A percentile compares a stretch with the other conserved stretches of the same genome.
These are phyloP conservation scores for Trichoderma sp. DNA, from an alignment of 2,329 filamentous ascomycete genomes.

Conservation along the genomic window DNA sequence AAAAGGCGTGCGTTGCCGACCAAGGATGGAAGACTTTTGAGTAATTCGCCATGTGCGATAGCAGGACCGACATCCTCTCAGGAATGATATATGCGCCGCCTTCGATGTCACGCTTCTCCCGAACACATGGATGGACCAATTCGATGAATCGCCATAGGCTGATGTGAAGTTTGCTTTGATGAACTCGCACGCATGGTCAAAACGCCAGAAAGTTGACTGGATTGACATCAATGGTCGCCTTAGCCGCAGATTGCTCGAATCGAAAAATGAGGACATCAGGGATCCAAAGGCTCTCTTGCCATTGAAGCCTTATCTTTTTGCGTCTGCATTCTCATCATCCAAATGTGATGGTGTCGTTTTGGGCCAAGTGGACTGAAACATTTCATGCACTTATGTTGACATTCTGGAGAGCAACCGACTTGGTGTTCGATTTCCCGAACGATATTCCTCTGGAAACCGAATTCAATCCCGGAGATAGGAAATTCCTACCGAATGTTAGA, in stretches of 20 bases:
- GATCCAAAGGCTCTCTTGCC: not conserved
- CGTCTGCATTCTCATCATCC: not conserved
- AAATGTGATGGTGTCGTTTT: not conserved
- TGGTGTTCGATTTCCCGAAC: not conserved
- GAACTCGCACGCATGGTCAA: not conserved
- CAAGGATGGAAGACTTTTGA: not conserved
- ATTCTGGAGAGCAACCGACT: not conserved
- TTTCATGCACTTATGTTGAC: not conserved
- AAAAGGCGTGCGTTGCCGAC: not conserved
- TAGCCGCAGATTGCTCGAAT: not conserved
- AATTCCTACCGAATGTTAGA: not conserved
- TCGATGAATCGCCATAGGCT: not conserved
- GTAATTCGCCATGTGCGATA: not conserved
- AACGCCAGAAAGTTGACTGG: not conserved
- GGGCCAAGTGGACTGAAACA: not conserved
- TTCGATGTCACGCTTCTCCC: not conserved
- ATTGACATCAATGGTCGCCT: not conserved
- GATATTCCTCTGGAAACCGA: not conserved
- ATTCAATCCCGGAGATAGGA: not conserved
- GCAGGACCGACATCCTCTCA: not conserved
- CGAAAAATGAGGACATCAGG: not conserved
- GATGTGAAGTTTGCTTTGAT: not conserved
- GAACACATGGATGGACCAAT: not conserved
- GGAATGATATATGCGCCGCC: not conserved
- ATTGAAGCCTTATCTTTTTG: not conserved